phyloP scores from a whole-genome alignment of 495 filamentous ascomycete species.

The Letharia columbiana region DNA sequence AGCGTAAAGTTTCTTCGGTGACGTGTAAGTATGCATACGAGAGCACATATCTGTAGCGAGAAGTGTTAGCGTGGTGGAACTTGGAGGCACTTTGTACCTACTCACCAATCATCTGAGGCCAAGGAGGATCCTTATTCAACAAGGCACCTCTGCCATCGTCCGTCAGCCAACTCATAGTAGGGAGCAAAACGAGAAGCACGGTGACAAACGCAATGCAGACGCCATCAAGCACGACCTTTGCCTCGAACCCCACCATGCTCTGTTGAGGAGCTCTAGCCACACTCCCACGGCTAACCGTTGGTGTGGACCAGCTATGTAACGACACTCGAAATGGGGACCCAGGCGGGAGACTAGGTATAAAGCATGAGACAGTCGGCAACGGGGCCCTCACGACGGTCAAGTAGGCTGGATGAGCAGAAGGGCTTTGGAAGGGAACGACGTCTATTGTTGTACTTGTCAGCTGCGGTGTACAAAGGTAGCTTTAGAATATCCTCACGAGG shows the following conservation, averaged over 20 bases:
- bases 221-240: slow-evolving; percentile 65
- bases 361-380: slow-evolving; percentile 66
- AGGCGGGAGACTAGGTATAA: slow-evolving; percentile 57
- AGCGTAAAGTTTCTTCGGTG: slow-evolving; percentile 8
- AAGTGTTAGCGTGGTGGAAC: not conserved
- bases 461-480: not conserved
- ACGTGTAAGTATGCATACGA: slow-evolving; percentile 12
- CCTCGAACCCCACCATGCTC: slow-evolving; percentile 56
- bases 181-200: not conserved
- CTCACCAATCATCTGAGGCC: slow-evolving; percentile 54
- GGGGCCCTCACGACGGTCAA: slow-evolving; percentile 27
- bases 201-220: slow-evolving; percentile 50
- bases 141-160: slow-evolving; percentile 42
- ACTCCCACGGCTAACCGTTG: slow-evolving; percentile 52
- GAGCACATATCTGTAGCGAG: slow-evolving; percentile 17
- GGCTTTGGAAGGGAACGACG: slow-evolving; percentile 1
- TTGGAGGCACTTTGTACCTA: not conserved
- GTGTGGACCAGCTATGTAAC: slow-evolving; percentile 71
- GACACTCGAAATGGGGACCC: slow-evolving; percentile 65
- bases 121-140: slow-evolving; percentile 47
- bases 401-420: slow-evolving; percentile 17
- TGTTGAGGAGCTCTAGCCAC: slow-evolving; percentile 52
- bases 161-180: slow-evolving; percentile 2
- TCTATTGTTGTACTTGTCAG: slow-evolving; percentile 30
- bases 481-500: slow-evolving; percentile 36